Percentiles rank a stretch among this genome's conserved stretches.
phyloP scores from a whole-genome alignment of 148 eudicot species.

The Heliamphora exappendiculata region DNA sequence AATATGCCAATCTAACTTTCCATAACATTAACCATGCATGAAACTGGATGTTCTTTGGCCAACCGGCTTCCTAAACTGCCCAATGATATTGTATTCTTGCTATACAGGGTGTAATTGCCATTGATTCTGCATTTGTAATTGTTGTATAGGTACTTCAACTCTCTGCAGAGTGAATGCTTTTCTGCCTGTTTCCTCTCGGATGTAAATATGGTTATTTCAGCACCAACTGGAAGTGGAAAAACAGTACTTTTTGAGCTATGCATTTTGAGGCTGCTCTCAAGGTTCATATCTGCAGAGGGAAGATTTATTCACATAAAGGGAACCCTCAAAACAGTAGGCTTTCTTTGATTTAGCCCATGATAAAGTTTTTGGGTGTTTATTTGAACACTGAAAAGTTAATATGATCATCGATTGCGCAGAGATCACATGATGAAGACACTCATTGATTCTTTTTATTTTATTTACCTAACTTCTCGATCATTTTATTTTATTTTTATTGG shows the following conservation, averaged over 20 bases:
- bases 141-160: conserved; percentile 77
- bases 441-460: neutral
- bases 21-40: neutral
- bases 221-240: conserved; percentile 99
- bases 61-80: neutral
- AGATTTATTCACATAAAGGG: conserved; percentile 64
- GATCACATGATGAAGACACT: neutral
- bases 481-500: neutral
- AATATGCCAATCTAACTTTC: neutral
- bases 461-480: neutral
- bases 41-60: neutral
- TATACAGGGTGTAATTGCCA: neutral
- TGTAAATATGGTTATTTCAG: conserved; percentile 89
- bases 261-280: conserved; percentile 88
- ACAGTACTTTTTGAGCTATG: conserved; percentile 95
- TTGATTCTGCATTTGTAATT: neutral
- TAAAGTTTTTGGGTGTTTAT: neutral
- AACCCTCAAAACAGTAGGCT: conserved; percentile 79
- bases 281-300: conserved; percentile 74
- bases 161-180: conserved; percentile 98
- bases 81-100: neutral
- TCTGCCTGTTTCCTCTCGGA: conserved; percentile 75
- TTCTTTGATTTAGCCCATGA: neutral
- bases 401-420: neutral
- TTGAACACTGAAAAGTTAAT: neutral